A percentile compares a stretch with the other conserved stretches of the same genome.
Evolutionary conservation across 805 yeast genomes (phyloP).

Genomic region (Candida xiaguanensis): DNA sequence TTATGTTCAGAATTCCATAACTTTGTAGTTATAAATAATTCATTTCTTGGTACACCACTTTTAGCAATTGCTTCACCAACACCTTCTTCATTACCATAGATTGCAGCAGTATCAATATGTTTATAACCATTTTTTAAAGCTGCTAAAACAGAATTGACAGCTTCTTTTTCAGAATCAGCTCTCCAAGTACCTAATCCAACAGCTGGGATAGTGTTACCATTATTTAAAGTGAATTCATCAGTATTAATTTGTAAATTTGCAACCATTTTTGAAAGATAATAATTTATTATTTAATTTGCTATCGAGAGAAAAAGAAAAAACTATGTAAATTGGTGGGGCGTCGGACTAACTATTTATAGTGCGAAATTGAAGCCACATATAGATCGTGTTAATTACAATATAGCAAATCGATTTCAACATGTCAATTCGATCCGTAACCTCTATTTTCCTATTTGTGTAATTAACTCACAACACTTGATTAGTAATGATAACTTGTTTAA

Average conservation of each 20-base stretch:
- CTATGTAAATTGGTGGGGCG: too few relatives aligned
- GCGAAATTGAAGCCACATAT: constrained; percentile 3
- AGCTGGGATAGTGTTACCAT: constrained; percentile 61
- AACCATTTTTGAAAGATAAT: constrained; percentile 3
- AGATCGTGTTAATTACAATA: not conserved
- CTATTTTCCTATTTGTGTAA: constrained; percentile 1
- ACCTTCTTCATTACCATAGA: constrained; percentile 62
- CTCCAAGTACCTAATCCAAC: constrained; percentile 77
- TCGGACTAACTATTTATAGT: constrained; percentile 1
- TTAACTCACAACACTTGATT: not conserved
- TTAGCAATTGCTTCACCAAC: constrained; percentile 56
- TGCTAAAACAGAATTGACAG: constrained; percentile 50
- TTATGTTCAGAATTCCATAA: constrained; percentile 56
- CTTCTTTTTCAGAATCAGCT: constrained; percentile 46
- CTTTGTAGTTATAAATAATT: constrained; percentile 70
- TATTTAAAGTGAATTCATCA: constrained; percentile 46
- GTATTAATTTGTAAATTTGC: constrained; percentile 6
- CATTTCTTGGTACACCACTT: constrained; percentile 60
- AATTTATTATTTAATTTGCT: too few relatives aligned
- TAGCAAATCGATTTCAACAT: not conserved
- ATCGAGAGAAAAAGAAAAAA: too few relatives aligned
- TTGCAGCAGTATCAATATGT: constrained; percentile 76
- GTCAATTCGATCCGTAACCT: constrained; percentile 1
- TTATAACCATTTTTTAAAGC: constrained; percentile 69
- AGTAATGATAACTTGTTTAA: too few relatives aligned